A percentile compares a stretch with the other conserved stretches of the same genome.
phyloP scores from a whole-genome alignment of 768 basidiomycete species.

The Vararia minispora region DNA sequence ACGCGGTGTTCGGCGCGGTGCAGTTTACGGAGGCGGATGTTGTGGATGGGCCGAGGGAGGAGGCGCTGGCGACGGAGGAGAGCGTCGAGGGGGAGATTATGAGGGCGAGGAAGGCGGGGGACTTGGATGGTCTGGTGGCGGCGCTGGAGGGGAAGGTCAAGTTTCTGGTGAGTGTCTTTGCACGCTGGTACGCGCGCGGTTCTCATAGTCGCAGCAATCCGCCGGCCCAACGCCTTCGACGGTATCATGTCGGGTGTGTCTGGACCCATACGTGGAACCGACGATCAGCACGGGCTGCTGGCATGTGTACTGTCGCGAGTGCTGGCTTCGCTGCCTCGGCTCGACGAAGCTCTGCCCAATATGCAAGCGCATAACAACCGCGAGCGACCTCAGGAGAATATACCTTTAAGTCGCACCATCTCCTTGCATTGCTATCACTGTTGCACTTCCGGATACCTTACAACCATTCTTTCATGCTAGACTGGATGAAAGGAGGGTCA shows the following conservation, averaged over 20 bases:
- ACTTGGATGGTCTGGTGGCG: conserved; percentile 34
- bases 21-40: conserved; percentile 75
- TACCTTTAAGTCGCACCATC: conserved; percentile 39
- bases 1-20: conserved; percentile 48
- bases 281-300: conserved; percentile 79
- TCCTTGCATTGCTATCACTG: background rate
- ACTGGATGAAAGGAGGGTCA: background rate
- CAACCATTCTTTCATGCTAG: background rate
- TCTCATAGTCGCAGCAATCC: conserved; percentile 28
- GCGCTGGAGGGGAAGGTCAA: conserved; percentile 55
- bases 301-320: conserved; percentile 77
- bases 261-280: conserved; percentile 68
- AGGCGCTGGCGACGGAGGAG: conserved; percentile 1
- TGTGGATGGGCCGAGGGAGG: conserved; percentile 17
- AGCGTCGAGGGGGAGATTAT: conserved; percentile 12
- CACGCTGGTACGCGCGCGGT: conserved; percentile 2
- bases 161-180: conserved; percentile 32
- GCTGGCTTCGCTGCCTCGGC: conserved; percentile 78
- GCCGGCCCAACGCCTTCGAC: conserved; percentile 29
- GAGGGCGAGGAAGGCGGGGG: conserved; percentile 38
- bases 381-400: conserved; percentile 62
- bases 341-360: conserved; percentile 79
- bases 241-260: conserved; percentile 62
- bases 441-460: background rate
- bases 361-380: conserved; percentile 76